phyloP scores from a whole-genome alignment of 192 early-diverging fungal genomes.

The Mortierella hygrophila region DNA sequence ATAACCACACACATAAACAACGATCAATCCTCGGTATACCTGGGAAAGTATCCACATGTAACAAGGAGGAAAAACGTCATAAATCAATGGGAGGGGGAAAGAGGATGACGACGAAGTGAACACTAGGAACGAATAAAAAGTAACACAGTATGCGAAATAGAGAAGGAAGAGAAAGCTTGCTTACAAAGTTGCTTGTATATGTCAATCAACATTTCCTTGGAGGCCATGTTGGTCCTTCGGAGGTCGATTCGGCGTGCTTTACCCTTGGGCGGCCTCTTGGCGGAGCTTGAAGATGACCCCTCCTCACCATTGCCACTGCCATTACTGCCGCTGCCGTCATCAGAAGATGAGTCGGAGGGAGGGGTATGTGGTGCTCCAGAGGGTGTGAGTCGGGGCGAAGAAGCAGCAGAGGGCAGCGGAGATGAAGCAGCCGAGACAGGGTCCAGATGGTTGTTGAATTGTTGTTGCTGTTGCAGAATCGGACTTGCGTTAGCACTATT shows the following conservation, averaged over 20 bases:
- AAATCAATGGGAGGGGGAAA: neutral
- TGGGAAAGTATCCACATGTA: neutral
- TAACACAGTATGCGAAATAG: too few species aligned
- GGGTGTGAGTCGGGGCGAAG: neutral
- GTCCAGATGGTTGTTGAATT: conserved; percentile 31
- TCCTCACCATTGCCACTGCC: neutral
- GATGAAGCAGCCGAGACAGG: conserved; percentile 12
- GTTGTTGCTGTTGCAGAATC: neutral
- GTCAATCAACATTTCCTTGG: conserved; percentile 25
- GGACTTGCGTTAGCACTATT: conserved; percentile 3
- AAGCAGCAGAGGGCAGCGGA: neutral
- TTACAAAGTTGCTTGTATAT: conserved; percentile 42
- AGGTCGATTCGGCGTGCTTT: conserved; percentile 35
- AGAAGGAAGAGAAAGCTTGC: neutral
- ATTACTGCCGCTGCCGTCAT: neutral
- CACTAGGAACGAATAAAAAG: too few species aligned
- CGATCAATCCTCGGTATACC: neutral
- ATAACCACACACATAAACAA: neutral
- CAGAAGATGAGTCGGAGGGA: neutral
- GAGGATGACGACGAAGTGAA: too few species aligned
- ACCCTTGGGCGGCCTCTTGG: conserved; percentile 22
- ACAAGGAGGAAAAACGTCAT: neutral
- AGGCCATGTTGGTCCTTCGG: conserved; percentile 30
- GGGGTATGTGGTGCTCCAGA: neutral
- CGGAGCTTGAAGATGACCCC: neutral